Conservation (phyloP, 495 filamentous ascomycete species). For the Hypomontagnella submonticulosa region DNA sequence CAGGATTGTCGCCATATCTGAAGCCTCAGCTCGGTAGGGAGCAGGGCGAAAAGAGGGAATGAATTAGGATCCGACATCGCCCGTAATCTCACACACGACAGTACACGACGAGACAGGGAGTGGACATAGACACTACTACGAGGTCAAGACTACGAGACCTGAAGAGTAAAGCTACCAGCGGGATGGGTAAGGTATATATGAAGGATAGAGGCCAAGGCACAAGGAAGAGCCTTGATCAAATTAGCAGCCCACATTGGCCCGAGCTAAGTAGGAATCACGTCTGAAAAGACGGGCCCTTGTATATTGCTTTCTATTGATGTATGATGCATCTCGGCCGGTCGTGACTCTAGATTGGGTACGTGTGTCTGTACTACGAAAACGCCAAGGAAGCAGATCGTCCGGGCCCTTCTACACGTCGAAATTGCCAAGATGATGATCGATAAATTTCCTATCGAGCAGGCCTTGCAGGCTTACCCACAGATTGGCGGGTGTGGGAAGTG, state of each 20-base stretch:
- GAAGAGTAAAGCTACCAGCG: slow-evolving; percentile 17
- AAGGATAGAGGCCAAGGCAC: slow-evolving; percentile 20
- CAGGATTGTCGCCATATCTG: slow-evolving; percentile 59
- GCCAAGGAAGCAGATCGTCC: slow-evolving; percentile 43
- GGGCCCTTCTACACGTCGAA: slow-evolving; percentile 24
- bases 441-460: slow-evolving; percentile 34
- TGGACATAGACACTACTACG: slow-evolving; percentile 10
- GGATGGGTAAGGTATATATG: slow-evolving; percentile 33
- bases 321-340: slow-evolving; percentile 23
- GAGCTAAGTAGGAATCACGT: slow-evolving; percentile 24
- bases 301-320: slow-evolving; percentile 17
- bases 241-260: slow-evolving; percentile 29
- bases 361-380: slow-evolving; percentile 16
- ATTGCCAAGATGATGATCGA: slow-evolving; percentile 39
- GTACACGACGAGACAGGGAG: background rate
- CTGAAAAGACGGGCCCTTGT: slow-evolving; percentile 27
- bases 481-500: slow-evolving; percentile 1
- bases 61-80: slow-evolving; percentile 28
- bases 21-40: slow-evolving; percentile 62
- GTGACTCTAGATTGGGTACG: slow-evolving; percentile 36
- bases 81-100: slow-evolving; percentile 18
- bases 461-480: slow-evolving; percentile 6
- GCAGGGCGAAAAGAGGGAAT: slow-evolving; percentile 56
- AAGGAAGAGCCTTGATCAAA: slow-evolving; percentile 22
- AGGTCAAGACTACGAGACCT: slow-evolving; percentile 23